Evolutionary conservation across 2,329 filamentous ascomycete species (phyloP).

Genomic region (Aspergillus felis): DNA sequence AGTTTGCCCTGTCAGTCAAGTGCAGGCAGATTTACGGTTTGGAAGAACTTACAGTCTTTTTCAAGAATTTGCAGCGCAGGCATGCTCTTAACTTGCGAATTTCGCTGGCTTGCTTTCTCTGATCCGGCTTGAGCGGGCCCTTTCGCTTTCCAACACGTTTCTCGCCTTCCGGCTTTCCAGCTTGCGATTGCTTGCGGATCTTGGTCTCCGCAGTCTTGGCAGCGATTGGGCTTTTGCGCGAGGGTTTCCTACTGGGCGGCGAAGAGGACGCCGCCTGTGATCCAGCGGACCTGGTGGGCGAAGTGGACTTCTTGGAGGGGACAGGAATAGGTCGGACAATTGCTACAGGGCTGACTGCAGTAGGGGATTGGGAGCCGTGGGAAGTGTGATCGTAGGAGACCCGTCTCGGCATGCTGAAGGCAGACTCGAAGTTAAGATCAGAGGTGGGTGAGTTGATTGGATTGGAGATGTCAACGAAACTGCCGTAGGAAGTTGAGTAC

Average conservation of each 20-base stretch:
- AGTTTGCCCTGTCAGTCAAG: neutral
- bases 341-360: slow-evolving; percentile 62
- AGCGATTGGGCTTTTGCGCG: slow-evolving; percentile 69
- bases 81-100: slow-evolving; percentile 93
- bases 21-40: too few relatives aligned
- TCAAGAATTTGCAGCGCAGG: slow-evolving; percentile 94
- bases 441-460: slow-evolving; percentile 81
- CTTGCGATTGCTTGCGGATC: slow-evolving; percentile 68
- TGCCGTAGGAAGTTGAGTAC: slow-evolving; percentile 67
- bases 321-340: slow-evolving; percentile 63
- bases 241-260: slow-evolving; percentile 61
- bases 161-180: slow-evolving; percentile 79
- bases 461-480: slow-evolving; percentile 78
- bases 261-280: slow-evolving; percentile 63
- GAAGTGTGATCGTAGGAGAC: slow-evolving; percentile 41
- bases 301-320: slow-evolving; percentile 45
- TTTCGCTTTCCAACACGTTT: slow-evolving; percentile 91
- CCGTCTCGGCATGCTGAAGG: slow-evolving; percentile 39
- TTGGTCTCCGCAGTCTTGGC: slow-evolving; percentile 80
- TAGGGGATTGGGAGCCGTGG: slow-evolving; percentile 41
- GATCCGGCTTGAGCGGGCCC: slow-evolving; percentile 85
- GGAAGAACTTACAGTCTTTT: slow-evolving; percentile 66
- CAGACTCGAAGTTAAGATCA: slow-evolving; percentile 65
- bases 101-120: slow-evolving; percentile 93
- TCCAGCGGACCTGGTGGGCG: slow-evolving; percentile 56